Conservation (phyloP, 495 filamentous ascomycete genomes). For the Trichocladium antarcticum region DNA sequence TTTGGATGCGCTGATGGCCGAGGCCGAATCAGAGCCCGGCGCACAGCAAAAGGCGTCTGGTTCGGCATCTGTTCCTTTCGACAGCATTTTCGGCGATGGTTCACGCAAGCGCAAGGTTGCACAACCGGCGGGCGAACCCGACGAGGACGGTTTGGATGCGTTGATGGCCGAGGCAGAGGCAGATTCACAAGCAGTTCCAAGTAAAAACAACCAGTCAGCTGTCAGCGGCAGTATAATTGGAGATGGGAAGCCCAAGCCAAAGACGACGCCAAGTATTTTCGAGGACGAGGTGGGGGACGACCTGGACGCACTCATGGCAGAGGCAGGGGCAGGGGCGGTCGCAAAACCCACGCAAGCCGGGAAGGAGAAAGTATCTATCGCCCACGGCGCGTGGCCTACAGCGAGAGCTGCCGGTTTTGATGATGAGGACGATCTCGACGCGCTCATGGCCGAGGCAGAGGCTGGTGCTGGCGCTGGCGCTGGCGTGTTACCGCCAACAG, state of each 20-base stretch:
- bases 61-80: not conserved
- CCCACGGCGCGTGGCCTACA: too few relatives aligned
- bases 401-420: not conserved
- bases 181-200: conserved; percentile 1
- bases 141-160: conserved; percentile 44
- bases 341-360: not conserved
- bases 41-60: not conserved
- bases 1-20: conserved; percentile 42
- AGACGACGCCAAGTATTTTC: not conserved
- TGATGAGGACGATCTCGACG: conserved; percentile 16
- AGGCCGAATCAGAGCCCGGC: conserved; percentile 18
- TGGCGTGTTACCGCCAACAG: not conserved
- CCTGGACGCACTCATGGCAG: conserved; percentile 40
- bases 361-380: conserved; percentile 1
- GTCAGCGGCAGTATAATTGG: conserved; percentile 13
- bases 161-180: conserved; percentile 41
- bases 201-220: not conserved
- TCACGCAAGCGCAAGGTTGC: not conserved
- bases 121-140: conserved; percentile 18
- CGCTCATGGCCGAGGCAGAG: conserved; percentile 18
- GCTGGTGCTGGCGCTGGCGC: not conserved
- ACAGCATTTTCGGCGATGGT: conserved; percentile 29
- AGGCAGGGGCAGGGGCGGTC: conserved; percentile 24
- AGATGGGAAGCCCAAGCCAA: conserved; percentile 10
- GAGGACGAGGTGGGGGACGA: conserved; percentile 20